Evolutionary conservation across 2,329 filamentous ascomycete genomes (phyloP), one percentile per base, ranked within the genome.

Genomic region (Bipolaris gigantea): DNA sequence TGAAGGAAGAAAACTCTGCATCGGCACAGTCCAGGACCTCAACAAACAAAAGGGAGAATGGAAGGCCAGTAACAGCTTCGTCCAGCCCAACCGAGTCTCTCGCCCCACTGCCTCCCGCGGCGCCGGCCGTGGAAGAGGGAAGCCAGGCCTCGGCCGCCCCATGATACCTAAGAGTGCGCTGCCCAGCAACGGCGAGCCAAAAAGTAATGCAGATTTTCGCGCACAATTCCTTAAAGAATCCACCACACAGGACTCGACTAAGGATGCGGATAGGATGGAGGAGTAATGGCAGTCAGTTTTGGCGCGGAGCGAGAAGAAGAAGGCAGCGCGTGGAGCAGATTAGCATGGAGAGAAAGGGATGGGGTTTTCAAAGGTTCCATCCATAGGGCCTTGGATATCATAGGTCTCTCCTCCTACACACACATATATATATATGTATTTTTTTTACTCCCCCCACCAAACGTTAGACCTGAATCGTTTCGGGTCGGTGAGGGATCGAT

Each of bases 171-270:
- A 60, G 30, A 48, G 36, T 21, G 50, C 56, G 13, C 52, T 57
- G 2, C 38, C 55, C 2, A 56, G 53, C 8, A 63, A 59, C 16
- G 63, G 59, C 21, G 65, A 63, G 27, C 62, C 64, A 15, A 85
- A 83, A 73, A 84, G 80, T 63, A 85, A 85, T 64, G 78, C 77
- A 46, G 82, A 85, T 64, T 85, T 85, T 68, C 78, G 81, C 50
- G 76, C 76, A 30, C 79, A 84, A 79, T 75, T 85, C 43, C 71
- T 80, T 59, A 76, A 71, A 38, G 70, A 69, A 48, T 60, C 64
- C 25, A 57, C 58, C 1, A 65, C 57, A 1, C 65, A 64, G 49
- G 57, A 61, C 3, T 35, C 36, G 5, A 57, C 55, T 33, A 57
- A 59, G 15, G 53, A 61, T 23, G 60, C 61, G 18, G 67, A 67